A percentile compares a stretch with the other conserved stretches of the same genome.
These are phyloP conservation scores for Pezicula radicicola DNA, from an alignment of 2,329 filamentous ascomycete species.

Conservation along the genomic window DNA sequence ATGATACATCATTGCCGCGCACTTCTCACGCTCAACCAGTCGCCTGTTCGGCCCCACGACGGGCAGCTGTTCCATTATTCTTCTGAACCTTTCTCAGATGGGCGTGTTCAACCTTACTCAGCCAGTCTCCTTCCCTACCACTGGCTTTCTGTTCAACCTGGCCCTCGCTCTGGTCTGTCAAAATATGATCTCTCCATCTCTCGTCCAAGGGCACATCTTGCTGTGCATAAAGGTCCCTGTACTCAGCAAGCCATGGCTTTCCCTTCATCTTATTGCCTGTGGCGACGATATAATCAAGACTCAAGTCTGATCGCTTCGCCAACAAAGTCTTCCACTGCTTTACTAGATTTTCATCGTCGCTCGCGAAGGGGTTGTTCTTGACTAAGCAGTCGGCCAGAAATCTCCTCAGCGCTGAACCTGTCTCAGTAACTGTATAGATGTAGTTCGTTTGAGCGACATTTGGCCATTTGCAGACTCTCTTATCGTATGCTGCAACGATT, in stretches of 20 bases:
- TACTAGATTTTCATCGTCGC: neutral
- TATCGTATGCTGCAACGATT: too few species aligned
- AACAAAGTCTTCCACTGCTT: neutral
- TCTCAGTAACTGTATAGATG: too few species aligned
- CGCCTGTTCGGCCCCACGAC: too few species aligned
- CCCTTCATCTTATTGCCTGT: neutral
- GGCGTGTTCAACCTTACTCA: neutral
- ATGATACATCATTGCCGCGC: too few species aligned
- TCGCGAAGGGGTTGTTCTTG: too few species aligned
- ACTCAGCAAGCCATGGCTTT: conserved; percentile 8
- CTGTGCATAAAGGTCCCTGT: conserved; percentile 5
- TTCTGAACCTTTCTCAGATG: neutral
- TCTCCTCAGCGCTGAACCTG: neutral
- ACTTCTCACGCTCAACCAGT: too few species aligned
- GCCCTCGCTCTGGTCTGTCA: neutral
- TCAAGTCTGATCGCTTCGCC: neutral
- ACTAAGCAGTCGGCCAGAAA: conserved; percentile 4
- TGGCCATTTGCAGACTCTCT: neutral
- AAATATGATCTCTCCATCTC: conserved; percentile 5
- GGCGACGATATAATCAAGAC: conserved; percentile 1
- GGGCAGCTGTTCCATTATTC: too few species aligned
- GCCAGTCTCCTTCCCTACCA: too few species aligned
- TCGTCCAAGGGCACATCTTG: conserved; percentile 1
- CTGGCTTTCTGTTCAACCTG: neutral
- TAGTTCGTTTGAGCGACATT: neutral